Percentiles rank a stretch among this genome's conserved stretches.
Evolutionary conservation across 257 asterid genomes (phyloP).

Genomic region (Gardenia jasminoides): DNA sequence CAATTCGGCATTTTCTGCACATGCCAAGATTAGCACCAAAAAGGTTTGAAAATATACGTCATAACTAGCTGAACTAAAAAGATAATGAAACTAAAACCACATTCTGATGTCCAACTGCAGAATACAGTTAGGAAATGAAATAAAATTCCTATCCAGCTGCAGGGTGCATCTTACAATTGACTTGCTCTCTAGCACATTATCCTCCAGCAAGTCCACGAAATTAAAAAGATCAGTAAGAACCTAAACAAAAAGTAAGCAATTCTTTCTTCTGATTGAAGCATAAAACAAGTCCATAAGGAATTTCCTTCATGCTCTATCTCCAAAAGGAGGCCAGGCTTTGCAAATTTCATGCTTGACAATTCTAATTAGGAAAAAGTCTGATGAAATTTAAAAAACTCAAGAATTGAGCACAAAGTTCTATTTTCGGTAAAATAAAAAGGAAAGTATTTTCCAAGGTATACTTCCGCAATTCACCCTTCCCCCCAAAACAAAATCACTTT

Average conservation of each 20-base stretch:
- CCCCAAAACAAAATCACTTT: background rate
- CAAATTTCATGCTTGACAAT: background rate
- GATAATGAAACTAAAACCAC: background rate
- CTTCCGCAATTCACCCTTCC: background rate
- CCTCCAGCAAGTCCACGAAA: background rate
- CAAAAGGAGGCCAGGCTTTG: background rate
- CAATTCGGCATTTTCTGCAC: constrained; percentile 74
- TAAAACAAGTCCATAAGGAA: background rate
- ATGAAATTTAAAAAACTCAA: background rate
- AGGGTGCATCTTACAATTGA: background rate
- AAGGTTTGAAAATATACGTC: background rate
- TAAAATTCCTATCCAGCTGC: background rate
- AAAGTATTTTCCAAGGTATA: background rate
- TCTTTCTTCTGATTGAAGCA: background rate
- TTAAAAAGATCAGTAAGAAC: too few species aligned
- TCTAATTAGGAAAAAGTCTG: background rate
- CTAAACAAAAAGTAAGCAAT: background rate
- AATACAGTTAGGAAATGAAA: background rate
- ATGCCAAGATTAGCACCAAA: constrained; percentile 6
- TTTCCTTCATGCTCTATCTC: background rate
- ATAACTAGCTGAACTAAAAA: background rate
- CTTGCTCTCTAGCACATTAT: background rate
- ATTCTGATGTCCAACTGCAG: background rate
- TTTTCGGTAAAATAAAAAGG: background rate
- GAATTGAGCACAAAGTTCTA: background rate